Percentiles rank a stretch among this genome's conserved stretches.
phyloP scores from a whole-genome alignment of 768 basidiomycete genomes.

The Podaxis rugospora region DNA sequence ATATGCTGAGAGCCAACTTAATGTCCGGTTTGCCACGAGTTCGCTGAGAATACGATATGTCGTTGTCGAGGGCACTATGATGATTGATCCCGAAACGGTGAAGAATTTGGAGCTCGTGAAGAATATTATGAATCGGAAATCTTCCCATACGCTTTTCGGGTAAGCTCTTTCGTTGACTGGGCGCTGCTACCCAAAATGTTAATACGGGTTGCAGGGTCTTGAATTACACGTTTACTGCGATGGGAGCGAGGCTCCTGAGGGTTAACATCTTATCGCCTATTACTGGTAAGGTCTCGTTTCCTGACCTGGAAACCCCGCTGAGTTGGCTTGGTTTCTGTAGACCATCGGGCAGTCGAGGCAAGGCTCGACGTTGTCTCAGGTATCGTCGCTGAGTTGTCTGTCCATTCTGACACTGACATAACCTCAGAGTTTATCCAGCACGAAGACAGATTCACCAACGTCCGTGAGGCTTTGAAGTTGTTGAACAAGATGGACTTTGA shows the following conservation, averaged over 20 bases:
- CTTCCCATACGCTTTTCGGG: conserved; percentile 78
- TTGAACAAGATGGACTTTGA: conserved; percentile 86
- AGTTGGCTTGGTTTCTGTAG: conserved; percentile 24
- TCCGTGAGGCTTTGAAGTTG: conserved; percentile 63
- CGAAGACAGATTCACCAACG: conserved; percentile 68
- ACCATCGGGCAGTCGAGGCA: conserved; percentile 64
- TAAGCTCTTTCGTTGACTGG: conserved; percentile 24
- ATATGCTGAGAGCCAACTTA: conserved; percentile 65
- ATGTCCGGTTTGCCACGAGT: conserved; percentile 61
- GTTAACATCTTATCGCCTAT: conserved; percentile 80
- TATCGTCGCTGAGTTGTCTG: conserved; percentile 12
- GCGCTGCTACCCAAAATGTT: background rate
- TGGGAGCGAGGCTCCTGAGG: conserved; percentile 80
- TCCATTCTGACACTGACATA: background rate
- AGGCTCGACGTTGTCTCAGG: conserved; percentile 88
- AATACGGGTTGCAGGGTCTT: conserved; percentile 42
- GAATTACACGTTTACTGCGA: conserved; percentile 85
- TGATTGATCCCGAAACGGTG: conserved; percentile 89
- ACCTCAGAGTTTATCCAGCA: conserved; percentile 65
- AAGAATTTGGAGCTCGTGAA: conserved; percentile 85
- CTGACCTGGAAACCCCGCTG: background rate
- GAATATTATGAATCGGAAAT: conserved; percentile 66
- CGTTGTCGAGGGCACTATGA: conserved; percentile 87
- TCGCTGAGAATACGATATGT: conserved; percentile 75
- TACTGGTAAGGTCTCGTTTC: conserved; percentile 40